Evolutionary conservation across 176 grass and related monocot genomes (phyloP).

Genomic region (Triticum urartu): DNA sequence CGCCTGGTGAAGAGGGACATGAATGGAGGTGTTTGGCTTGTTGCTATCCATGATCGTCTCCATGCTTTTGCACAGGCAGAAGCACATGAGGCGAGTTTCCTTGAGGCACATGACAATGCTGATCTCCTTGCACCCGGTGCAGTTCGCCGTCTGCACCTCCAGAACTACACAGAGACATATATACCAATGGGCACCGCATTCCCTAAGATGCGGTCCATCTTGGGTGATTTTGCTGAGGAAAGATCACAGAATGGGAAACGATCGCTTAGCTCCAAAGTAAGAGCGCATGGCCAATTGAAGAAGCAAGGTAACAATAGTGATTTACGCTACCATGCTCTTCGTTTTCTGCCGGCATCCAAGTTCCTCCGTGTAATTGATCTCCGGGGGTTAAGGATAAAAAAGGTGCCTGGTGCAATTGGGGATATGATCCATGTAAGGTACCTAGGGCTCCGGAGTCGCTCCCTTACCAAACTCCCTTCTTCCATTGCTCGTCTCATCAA

Average conservation of each 20-base stretch:
- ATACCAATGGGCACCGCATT: constrained; percentile 24
- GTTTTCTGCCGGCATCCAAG: constrained; percentile 1
- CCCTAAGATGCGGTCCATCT: constrained; percentile 36
- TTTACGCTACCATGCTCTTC: neutral
- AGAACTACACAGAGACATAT: constrained; percentile 34
- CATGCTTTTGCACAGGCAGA: constrained; percentile 39
- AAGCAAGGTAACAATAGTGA: neutral
- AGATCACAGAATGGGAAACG: neutral
- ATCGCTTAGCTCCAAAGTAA: neutral
- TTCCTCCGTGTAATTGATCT: constrained; percentile 47
- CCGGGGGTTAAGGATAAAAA: constrained; percentile 7
- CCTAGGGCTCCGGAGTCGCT: constrained; percentile 17
- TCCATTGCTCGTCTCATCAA: constrained; percentile 39
- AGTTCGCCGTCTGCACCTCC: constrained; percentile 25
- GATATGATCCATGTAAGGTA: constrained; percentile 45
- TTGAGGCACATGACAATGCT: constrained; percentile 29
- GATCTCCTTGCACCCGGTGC: constrained; percentile 16
- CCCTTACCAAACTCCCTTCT: constrained; percentile 9
- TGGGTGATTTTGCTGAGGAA: constrained; percentile 39
- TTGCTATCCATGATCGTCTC: constrained; percentile 12
- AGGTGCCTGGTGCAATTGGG: constrained; percentile 16
- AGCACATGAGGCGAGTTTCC: constrained; percentile 38
- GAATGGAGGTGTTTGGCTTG: constrained; percentile 11
- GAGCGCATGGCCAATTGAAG: neutral
- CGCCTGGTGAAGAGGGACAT: constrained; percentile 27